Conservation (phyloP, 1,284 basidiomycete species). For the Pisolithus thermaeus region DNA sequence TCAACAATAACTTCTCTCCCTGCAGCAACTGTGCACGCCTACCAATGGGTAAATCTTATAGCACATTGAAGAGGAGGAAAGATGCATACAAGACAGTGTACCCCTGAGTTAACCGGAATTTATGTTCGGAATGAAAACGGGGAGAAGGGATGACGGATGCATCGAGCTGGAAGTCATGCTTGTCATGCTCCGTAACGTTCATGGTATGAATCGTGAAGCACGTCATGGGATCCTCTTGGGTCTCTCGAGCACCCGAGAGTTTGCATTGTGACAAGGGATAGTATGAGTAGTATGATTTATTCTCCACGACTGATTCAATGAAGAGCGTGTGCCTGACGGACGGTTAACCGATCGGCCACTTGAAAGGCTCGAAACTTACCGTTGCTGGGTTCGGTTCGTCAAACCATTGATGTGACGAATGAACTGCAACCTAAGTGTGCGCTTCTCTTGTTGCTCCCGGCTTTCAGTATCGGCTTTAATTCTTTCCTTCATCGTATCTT, state of each 20-base stretch:
- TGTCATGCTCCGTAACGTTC: constrained; percentile 36
- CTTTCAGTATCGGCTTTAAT: constrained; percentile 10
- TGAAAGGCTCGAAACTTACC: constrained; percentile 12
- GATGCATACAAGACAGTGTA: constrained; percentile 32
- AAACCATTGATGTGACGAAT: constrained; percentile 22
- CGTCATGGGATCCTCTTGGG: constrained; percentile 19
- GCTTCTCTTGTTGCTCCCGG: constrained; percentile 12
- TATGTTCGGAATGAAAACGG: constrained; percentile 14
- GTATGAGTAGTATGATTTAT: background rate
- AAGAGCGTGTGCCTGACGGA: constrained; percentile 15
- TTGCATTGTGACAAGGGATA: constrained; percentile 6
- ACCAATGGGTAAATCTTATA: background rate
- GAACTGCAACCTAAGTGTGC: constrained; percentile 14
- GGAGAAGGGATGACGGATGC: constrained; percentile 34
- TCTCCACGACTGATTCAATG: constrained; percentile 7
- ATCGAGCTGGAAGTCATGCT: constrained; percentile 37
- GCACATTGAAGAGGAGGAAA: background rate
- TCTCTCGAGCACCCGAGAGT: constrained; percentile 13
- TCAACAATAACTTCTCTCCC: constrained; percentile 35
- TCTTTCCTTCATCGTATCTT: constrained; percentile 7
- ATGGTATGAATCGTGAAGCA: constrained; percentile 34
- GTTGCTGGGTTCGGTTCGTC: constrained; percentile 2
- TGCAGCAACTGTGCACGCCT: constrained; percentile 37
- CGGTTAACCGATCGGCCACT: background rate
- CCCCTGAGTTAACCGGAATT: constrained; percentile 33